Base-by-base conservation (phyloP, 1,284 basidiomycete genomes). In the Spongiforma sp. region DNA sequence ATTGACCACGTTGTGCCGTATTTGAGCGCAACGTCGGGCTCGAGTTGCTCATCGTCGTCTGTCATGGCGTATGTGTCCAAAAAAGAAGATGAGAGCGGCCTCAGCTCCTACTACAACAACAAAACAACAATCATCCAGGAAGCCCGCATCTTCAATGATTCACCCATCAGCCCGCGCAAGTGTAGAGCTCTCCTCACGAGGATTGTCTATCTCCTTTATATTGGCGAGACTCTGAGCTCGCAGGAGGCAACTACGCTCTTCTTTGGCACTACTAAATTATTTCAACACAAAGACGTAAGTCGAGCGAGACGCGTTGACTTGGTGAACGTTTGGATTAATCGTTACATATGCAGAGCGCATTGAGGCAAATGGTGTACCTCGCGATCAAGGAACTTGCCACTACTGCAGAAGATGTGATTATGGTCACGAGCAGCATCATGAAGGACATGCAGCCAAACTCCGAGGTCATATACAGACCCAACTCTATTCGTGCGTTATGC, bases 401-500 rank as follows among this genome's bases (percentile, higher is more conserved):
- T 52, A 93, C 93, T n/a, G 95, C 98, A 24, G 95, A 99, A 80
- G 98, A 99, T 84, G 95, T 99, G 43, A 98, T 99, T 75, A 99
- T 99, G 96, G 96, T 99, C 71, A 99, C 98, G 9, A 95, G 94
- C 75, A 98, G 96, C 75, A 99, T 99, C 80, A 99, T 99, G 96
- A 99, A 99, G 84, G 97, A 99, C 77, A 99, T 99, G 95, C 97
- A 99, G 77, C 94, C 96, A 59, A 99, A 99, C 78, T 93, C 96
- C 59, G 98, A 99, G 78, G 97, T 99, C 74, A 96, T 99, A 70
- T 99, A 99, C 81, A 87, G 98, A 64, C 95, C 98, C 46, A 99
- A 99, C 78, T 94, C 98, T 36, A 99, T 99, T 70, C 90, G 98
- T 71, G 96, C 97, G 7, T 85, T 99, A 21, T 96, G 95, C 79